Base-by-base conservation (phyloP, 2,329 filamentous ascomycete species). In the Parafenestella ontariensis region DNA sequence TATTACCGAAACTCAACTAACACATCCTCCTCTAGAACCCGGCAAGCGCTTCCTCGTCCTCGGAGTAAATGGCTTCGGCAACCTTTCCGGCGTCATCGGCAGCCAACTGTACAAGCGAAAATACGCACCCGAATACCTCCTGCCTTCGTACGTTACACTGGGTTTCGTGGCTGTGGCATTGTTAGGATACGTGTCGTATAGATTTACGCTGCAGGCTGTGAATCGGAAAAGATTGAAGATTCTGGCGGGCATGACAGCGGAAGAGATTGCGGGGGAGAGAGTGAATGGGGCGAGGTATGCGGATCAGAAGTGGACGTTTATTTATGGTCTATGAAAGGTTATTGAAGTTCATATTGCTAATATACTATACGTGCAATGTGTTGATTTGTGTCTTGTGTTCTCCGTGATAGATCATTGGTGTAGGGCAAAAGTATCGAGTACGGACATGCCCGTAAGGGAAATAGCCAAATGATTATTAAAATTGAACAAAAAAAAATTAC, bases 291-390 rank as follows among this genome's bases (percentile, higher is more conserved):
- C 54, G 3, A 46, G 64, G 40, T 68, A 65, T 48, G 59, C 61
- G 31, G 65, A 69, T 52, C 54, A 54, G 24, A 68, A 68, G 52
- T 63, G 59, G 60, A 67, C 64, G 13, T 69, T 69, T 48, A 45
- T 64, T 6, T 69, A 69, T 44, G 65, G 66, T 3, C 41, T 68
- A 18, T 68, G 46, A 54, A 20, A n/a, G 5, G 20, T 11, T 2
- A 11, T 39, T 10, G 36, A 13, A 5, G 36, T 5, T 15, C 9
- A 9, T 26, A 26, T n/a, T n/a, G n/a, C n/a, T n/a, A n/a, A n/a
- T n/a, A n/a, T n/a, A n/a, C n/a, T n/a, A n/a, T n/a, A n/a, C n/a
- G n/a, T n/a, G n/a, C n/a, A n/a, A n/a, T n/a, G n/a, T n/a, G n/a
- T n/a, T n/a, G n/a, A n/a, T n/a, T n/a, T n/a, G n/a, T n/a, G n/a